Base-by-base conservation (phyloP, 2,329 filamentous ascomycete species). In the Cadophora luteo-olivacea region DNA sequence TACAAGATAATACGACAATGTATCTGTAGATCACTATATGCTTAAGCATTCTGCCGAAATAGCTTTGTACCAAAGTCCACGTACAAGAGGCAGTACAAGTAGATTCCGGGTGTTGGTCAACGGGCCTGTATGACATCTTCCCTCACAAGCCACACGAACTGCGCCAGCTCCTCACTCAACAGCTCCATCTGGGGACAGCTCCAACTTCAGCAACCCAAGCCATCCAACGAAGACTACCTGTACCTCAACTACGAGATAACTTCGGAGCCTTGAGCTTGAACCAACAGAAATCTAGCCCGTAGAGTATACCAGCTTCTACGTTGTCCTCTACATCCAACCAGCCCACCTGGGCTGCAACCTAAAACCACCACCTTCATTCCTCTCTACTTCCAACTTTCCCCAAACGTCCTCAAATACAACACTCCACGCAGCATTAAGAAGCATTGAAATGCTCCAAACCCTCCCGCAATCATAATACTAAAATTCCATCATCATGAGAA, bases 401-500 rank as follows among this genome's bases (percentile, higher is more conserved):
- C 45, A 16, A 36, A 54, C 9, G 22, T 14, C 22, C 24, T 49
- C 62, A 55, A 19, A 45, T 61, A 45, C 41, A n/a, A 19, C 45
- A 22, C 8, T 19, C 12, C n/a, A 16, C 4, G 12, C 57, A 25
- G 33, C 55, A 57, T 38, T 38, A 19, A 58, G 33, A 38, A 58
- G n/a, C 32, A 58, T 12, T 38, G 55, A 58, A 38, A 60, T 54
- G 36, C 52, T n/a, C 16, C 7, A 58, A 38, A 41, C 33, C 61
- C 48, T 12, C 3, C 19, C 38, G 41, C 63, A 58, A 57, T 29
- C 38, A 45, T 41, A 65, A 41, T 36, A 38, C 36, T 25, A 12
- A 11, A 16, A 24, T n/a, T 24, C 24, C 22, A 38, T n/a, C 64
- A 79, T 74, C 66, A 96, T 97, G 91, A 92, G 92, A 81, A 93